Conservation (phyloP, 345 rosid genomes). For the Sonneratia alba region DNA sequence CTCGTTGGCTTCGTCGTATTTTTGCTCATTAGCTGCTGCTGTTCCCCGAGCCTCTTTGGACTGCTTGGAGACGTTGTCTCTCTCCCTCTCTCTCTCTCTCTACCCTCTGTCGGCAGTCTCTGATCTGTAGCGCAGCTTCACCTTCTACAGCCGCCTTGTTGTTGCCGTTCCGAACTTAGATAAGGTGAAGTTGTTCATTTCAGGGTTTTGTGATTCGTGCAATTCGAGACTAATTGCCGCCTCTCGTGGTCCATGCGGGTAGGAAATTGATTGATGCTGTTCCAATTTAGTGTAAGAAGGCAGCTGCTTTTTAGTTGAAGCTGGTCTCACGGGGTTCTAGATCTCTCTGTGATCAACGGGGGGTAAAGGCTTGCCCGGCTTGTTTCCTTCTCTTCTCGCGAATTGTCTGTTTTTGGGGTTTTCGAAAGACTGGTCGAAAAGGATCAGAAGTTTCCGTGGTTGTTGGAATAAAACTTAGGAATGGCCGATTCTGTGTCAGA, state of each 20-base stretch:
- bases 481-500: constrained; percentile 36
- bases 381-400: neutral
- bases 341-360: neutral
- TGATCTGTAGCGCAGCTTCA: neutral
- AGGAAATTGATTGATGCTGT: neutral
- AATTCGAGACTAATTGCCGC: neutral
- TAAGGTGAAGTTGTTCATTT: neutral
- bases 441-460: neutral
- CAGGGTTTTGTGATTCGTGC: neutral
- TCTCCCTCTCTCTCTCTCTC: neutral
- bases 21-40: too few species aligned
- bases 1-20: too few species aligned
- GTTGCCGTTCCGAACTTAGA: neutral
- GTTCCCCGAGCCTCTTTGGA: too few species aligned
- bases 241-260: neutral
- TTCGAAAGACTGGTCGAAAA: neutral
- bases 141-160: neutral
- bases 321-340: neutral
- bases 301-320: neutral
- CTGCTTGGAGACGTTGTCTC: neutral
- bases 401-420: neutral
- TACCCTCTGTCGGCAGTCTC: neutral
- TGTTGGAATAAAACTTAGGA: neutral
- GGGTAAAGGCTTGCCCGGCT: neutral
- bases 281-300: neutral